Conservation (phyloP, 2,329 filamentous ascomycete genomes). For the Pseudocercospora pini-densiflorae region DNA sequence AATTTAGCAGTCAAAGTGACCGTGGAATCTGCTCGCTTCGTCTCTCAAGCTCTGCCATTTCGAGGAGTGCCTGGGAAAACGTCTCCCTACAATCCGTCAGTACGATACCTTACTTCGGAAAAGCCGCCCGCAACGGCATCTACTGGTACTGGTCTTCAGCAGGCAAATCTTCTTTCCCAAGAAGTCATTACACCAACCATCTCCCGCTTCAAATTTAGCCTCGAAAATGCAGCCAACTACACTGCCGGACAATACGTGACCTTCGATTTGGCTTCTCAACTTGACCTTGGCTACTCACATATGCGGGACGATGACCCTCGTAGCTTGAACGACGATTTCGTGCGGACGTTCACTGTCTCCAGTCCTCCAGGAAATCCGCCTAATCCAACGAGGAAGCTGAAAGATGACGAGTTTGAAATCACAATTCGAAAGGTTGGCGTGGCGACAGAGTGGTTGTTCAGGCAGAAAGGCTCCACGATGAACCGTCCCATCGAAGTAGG, state of each 20-base stretch:
- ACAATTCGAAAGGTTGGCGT: slow-evolving; percentile 72
- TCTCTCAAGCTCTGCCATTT: slow-evolving; percentile 70
- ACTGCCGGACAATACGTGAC: slow-evolving; percentile 77
- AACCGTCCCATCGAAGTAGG: slow-evolving; percentile 62
- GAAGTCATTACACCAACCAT: slow-evolving; percentile 68
- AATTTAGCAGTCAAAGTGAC: slow-evolving; percentile 74
- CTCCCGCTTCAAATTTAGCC: slow-evolving; percentile 65
- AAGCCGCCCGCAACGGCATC: slow-evolving; percentile 36
- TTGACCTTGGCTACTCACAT: slow-evolving; percentile 76
- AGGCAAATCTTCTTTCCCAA: slow-evolving; percentile 63
- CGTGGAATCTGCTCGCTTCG: slow-evolving; percentile 64
- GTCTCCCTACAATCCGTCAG: slow-evolving; percentile 79
- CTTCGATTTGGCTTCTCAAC: slow-evolving; percentile 70
- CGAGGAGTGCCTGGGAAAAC: slow-evolving; percentile 62
- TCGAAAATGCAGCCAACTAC: slow-evolving; percentile 56
- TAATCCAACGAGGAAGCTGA: slow-evolving; percentile 29
- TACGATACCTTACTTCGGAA: slow-evolving; percentile 69
- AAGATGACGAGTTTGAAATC: slow-evolving; percentile 66
- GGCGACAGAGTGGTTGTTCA: slow-evolving; percentile 69
- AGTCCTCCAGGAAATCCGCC: slow-evolving; percentile 54
- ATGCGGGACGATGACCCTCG: slow-evolving; percentile 82
- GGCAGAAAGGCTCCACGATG: slow-evolving; percentile 31
- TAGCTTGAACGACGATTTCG: slow-evolving; percentile 81
- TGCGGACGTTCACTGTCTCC: slow-evolving; percentile 82
- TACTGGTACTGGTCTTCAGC: slow-evolving; percentile 33